Evolutionary conservation across 345 rosid genomes (phyloP).

Genomic region (Eucalyptus leucophloia): DNA sequence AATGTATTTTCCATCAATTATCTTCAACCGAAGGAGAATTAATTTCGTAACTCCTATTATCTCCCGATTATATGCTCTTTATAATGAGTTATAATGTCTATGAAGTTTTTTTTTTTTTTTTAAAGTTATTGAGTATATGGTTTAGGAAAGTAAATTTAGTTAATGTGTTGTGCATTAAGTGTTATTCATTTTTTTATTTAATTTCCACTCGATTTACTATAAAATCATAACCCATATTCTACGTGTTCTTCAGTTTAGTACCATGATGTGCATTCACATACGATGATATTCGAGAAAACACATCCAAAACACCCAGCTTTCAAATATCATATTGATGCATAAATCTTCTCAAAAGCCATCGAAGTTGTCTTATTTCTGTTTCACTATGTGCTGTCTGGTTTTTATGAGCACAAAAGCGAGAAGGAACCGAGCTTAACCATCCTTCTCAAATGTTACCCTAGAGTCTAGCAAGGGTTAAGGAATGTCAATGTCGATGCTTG

Average conservation of each 20-base stretch:
- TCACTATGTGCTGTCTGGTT: accelerated
- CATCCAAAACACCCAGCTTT: background rate
- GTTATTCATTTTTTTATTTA: background rate
- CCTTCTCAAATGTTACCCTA: background rate
- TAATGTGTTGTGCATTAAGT: accelerated
- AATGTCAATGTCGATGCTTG: background rate
- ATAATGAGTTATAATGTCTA: background rate
- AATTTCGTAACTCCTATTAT: background rate
- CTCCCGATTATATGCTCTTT: background rate
- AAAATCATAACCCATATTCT: background rate
- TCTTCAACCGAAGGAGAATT: background rate
- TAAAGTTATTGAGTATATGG: background rate
- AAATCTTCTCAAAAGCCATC: background rate
- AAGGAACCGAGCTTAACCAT: background rate
- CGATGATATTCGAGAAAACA: background rate
- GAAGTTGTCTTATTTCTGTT: background rate
- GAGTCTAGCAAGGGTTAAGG: background rate
- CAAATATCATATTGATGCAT: background rate
- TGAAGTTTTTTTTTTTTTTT: no score
- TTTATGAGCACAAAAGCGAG: background rate
- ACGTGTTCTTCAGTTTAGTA: accelerated
- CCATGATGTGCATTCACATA: background rate
- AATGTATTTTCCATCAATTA: background rate
- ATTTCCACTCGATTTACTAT: background rate
- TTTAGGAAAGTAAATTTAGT: background rate